Conservation (phyloP, 2,329 filamentous ascomycete species). For the Botrytis tulipae region DNA sequence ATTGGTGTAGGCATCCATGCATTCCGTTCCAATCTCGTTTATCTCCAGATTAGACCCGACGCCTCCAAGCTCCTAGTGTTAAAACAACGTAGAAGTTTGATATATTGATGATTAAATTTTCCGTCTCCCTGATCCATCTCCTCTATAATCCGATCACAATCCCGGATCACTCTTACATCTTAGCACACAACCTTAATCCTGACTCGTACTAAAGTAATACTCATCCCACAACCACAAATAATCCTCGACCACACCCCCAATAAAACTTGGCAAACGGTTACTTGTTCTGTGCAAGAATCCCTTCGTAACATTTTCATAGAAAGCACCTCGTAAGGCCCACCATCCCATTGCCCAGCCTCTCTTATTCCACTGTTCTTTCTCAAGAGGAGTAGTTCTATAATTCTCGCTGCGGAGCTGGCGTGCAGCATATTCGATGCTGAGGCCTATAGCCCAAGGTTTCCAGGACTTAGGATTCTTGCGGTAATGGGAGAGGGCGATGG, state of each 20-base stretch:
- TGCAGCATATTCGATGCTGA: slow-evolving; percentile 82
- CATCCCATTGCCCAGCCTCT: slow-evolving; percentile 88
- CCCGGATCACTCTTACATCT: neutral
- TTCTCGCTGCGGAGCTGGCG: slow-evolving; percentile 71
- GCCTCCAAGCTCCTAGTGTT: neutral
- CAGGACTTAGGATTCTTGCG: slow-evolving; percentile 71
- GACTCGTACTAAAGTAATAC: slow-evolving; percentile 70
- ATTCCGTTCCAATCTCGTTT: neutral
- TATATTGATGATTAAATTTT: neutral
- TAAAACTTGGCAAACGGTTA: slow-evolving; percentile 55
- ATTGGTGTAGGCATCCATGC: slow-evolving; percentile 3
- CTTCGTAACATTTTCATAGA: slow-evolving; percentile 90
- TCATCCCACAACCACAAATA: slow-evolving; percentile 98
- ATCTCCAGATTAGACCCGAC: neutral
- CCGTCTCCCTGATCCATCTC: neutral
- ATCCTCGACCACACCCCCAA: slow-evolving; percentile 85
- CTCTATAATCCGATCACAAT: neutral
- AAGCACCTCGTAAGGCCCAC: slow-evolving; percentile 96
- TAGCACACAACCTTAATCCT: slow-evolving; percentile 27
- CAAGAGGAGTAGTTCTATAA: slow-evolving; percentile 73
- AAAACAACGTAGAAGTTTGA: neutral
- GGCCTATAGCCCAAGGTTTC: slow-evolving; percentile 86
- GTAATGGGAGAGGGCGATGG: slow-evolving; percentile 69
- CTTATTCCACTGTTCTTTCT: slow-evolving; percentile 85
- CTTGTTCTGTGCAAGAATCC: slow-evolving; percentile 60